Evolutionary conservation across 352 stramenopile species (phyloP), one percentile per base, ranked within the genome.

Genomic region (Halophytophthora polymorphica): DNA sequence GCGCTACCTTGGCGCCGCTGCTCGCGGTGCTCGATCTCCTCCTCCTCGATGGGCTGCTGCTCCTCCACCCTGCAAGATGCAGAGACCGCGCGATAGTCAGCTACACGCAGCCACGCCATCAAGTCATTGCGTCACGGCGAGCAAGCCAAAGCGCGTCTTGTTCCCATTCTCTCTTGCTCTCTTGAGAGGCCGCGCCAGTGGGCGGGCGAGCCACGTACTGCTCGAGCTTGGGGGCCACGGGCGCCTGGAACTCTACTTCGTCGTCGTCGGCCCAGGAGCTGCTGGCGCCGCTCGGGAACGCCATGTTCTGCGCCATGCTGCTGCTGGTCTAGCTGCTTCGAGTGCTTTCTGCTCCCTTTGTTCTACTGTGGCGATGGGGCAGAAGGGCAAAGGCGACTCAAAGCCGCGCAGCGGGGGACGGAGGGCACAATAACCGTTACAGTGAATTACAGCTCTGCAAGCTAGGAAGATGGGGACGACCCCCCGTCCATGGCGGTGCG

Each of bases 191-290:
- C n/a, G n/a, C 33, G 50, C 34, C 52, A 60, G 22, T 22, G n/a
- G 43, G 25, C 34, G 19, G 3, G n/a, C 7, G n/a, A 18, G 29
- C 13, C 18, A 56, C 73, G 50, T 61, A 88, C 77, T 73, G 69
- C 42, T 59, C 47, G 17, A 85, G 63, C 52, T 79, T 77, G 19
- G 61, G 62, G 17, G 53, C 41, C 10, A 68, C 58, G 12, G 71
- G 66, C 10, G 72, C 73, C 60, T 71, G 62, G 21, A 73, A 46
- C 51, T 91, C 80, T 29, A 69, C 46, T 49, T 89, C 80, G 47
- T 93, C 83, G 41, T 93, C 83, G 43, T 93, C 83, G 45, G 83
- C 83, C 83, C 83, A 93, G 17, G 79, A 90, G 66, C 59, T 83
- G 33, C 64, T 75, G 58, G 61, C 73, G 36, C 65, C 50, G 50